Base-by-base conservation (phyloP, 495 filamentous ascomycete species). In the Penicillium angulare region DNA sequence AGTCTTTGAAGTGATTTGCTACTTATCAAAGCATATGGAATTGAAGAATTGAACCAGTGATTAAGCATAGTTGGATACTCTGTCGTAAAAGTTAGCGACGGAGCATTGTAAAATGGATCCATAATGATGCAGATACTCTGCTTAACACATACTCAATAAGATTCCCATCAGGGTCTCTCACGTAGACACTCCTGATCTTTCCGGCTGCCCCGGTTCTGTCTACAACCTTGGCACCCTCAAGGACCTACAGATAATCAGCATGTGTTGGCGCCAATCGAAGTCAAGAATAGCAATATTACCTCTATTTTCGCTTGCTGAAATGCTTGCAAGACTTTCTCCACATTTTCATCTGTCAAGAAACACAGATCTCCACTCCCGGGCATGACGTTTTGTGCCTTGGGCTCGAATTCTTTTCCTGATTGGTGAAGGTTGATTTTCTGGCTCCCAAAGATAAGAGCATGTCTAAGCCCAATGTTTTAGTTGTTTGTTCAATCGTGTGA, bases 391-490 rank as follows among this genome's bases (percentile, higher is more conserved):
- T 62, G 59, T 3, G 79, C 78, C 55, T 79, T 80, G 12, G 78
- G 79, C 50, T 79, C 77, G 49, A 79, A 80, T 49, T 82, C 78
- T 52, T 69, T 75, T 39, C 76, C 77, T 1, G 60, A 53, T 45
- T 73, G 59, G 49, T 82, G 79, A 1, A 82, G 69, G 49, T 82
- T 82, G 45, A 82, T 79, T 49, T 82, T 81, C 39, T 80, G 76
- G 4, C 35, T 57, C 12, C 77, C 79, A 48, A 81, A 81, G 5
- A 69, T 47, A 1, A 82, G 63, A 9, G 77, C 76, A 55, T 80
- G 71, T 16, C 79, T 69, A 12, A 6, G 13, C 13, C 13, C 5
- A 31, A 6, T 9, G 27, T 31, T n/a, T 31, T 31, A 21, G 13
- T 21, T 20, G 13, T 18, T 40, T n/a, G 7, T 62, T 23, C n/a